phyloP scores from a whole-genome alignment of 805 yeast genomes.

The Ogataea angusta region DNA sequence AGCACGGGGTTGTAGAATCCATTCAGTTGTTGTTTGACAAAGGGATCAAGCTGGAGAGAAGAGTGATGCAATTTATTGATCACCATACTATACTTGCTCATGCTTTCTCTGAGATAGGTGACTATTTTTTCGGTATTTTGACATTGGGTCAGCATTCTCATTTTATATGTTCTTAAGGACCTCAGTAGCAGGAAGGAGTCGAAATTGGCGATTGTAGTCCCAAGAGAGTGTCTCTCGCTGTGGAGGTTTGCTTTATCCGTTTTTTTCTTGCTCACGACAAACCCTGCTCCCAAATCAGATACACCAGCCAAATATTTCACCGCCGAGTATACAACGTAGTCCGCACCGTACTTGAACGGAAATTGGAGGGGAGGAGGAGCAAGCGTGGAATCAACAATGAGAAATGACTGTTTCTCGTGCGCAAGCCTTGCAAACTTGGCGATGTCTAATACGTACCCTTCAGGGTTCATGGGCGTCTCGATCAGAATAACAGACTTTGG shows the following conservation, averaged over 20 bases:
- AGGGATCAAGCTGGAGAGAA: slow-evolving; percentile 42
- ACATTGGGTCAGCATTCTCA: slow-evolving; percentile 47
- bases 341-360: slow-evolving; percentile 51
- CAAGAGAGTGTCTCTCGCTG: slow-evolving; percentile 42
- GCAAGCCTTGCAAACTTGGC: slow-evolving; percentile 41
- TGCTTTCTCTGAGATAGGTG: slow-evolving; percentile 36
- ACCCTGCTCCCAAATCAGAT: slow-evolving; percentile 51
- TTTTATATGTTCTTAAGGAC: slow-evolving; percentile 48
- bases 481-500: slow-evolving; percentile 46
- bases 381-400: slow-evolving; percentile 52
- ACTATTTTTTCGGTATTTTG: slow-evolving; percentile 42
- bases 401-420: slow-evolving; percentile 40
- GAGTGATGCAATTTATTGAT: slow-evolving; percentile 41
- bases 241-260: slow-evolving; percentile 34
- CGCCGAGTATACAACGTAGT: slow-evolving; percentile 52
- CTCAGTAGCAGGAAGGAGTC: slow-evolving; percentile 47
- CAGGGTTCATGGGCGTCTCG: slow-evolving; percentile 56
- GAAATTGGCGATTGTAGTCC: slow-evolving; percentile 51
- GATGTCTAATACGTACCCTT: slow-evolving; percentile 43
- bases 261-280: slow-evolving; percentile 40
- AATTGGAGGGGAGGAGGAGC: slow-evolving; percentile 57
- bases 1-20: slow-evolving; percentile 47
- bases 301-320: slow-evolving; percentile 58
- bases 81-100: slow-evolving; percentile 33
- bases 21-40: slow-evolving; percentile 40